Conservation (phyloP, 495 filamentous ascomycete species). For the Hyphodiscus hymeniophilus region DNA sequence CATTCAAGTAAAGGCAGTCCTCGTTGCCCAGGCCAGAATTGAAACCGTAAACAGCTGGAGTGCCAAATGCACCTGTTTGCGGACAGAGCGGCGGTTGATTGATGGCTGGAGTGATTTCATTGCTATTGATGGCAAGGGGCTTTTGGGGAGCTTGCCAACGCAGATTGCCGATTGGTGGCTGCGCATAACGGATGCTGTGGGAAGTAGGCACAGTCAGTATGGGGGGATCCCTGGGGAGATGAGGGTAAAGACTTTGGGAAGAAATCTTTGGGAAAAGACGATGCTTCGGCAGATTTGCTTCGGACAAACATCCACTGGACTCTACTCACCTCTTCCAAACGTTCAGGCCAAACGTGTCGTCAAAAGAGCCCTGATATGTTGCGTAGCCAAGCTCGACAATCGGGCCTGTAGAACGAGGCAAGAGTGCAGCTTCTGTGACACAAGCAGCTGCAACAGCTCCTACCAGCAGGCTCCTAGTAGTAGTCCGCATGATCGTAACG, state of each 20-base stretch:
- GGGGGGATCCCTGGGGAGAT: too few relatives aligned
- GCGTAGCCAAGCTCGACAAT: conserved; percentile 8
- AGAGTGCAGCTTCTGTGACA: too few relatives aligned
- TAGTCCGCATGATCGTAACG: too few relatives aligned
- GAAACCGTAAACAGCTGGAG: background rate
- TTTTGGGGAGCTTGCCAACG: conserved; percentile 40
- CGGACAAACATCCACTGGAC: background rate
- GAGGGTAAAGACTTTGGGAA: too few relatives aligned
- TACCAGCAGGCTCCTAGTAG: too few relatives aligned
- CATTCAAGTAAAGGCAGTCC: conserved; percentile 38
- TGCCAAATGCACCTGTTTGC: background rate
- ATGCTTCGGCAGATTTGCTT: too few relatives aligned
- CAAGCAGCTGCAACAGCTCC: too few relatives aligned
- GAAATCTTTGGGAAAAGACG: too few relatives aligned
- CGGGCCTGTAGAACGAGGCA: too few relatives aligned
- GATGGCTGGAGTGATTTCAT: background rate
- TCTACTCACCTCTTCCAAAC: conserved; percentile 4
- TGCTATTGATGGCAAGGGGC: conserved; percentile 19
- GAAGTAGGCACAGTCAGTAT: background rate
- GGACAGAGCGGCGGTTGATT: background rate
- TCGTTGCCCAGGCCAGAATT: conserved; percentile 29
- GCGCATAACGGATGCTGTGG: conserved; percentile 49
- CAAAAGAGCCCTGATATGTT: conserved; percentile 2
- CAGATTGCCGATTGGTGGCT: conserved; percentile 41
- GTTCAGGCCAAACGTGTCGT: conserved; percentile 1